A percentile compares a stretch with the other conserved stretches of the same genome.
Evolutionary conservation across 2,329 filamentous ascomycete species (phyloP).

Genomic region (Teratosphaeria viscida): DNA sequence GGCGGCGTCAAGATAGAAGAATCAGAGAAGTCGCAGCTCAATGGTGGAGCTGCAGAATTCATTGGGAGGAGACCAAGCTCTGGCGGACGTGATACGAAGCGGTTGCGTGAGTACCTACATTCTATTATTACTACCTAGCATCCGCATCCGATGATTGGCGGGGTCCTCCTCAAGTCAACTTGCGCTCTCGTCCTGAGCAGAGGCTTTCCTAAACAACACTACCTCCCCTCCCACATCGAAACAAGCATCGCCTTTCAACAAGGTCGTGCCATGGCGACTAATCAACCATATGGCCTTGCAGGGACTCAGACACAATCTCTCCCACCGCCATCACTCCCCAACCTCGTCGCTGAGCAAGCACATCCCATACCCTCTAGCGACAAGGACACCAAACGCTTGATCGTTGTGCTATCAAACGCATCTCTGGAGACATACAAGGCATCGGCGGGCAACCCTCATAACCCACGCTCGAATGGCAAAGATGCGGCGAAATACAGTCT

Average conservation of each 20-base stretch:
- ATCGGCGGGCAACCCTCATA: constrained; percentile 39
- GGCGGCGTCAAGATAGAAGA: constrained; percentile 5
- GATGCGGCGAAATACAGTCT: constrained; percentile 77
- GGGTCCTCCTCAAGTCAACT: not conserved
- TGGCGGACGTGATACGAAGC: constrained; percentile 24
- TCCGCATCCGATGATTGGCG: not conserved
- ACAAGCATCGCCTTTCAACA: constrained; percentile 25
- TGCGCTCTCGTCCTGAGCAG: not conserved
- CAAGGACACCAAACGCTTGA: constrained; percentile 82
- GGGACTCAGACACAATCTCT: constrained; percentile 67
- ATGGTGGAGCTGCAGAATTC: constrained; percentile 18
- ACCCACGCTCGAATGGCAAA: constrained; percentile 53
- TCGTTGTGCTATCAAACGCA: constrained; percentile 93
- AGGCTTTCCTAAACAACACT: not conserved
- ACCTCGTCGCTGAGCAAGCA: constrained; percentile 88
- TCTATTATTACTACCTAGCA: not conserved
- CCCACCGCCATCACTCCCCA: constrained; percentile 79
- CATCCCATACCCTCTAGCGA: constrained; percentile 72
- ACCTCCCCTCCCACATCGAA: not conserved
- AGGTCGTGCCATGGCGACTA: constrained; percentile 26
- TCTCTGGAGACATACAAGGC: constrained; percentile 97
- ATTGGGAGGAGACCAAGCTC: constrained; percentile 22
- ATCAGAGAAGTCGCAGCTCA: constrained; percentile 17
- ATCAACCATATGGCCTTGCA: constrained; percentile 9
- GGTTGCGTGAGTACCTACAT: constrained; percentile 19